Conservation (phyloP, 305 asterid species). For the Fraxinus paxiana region DNA sequence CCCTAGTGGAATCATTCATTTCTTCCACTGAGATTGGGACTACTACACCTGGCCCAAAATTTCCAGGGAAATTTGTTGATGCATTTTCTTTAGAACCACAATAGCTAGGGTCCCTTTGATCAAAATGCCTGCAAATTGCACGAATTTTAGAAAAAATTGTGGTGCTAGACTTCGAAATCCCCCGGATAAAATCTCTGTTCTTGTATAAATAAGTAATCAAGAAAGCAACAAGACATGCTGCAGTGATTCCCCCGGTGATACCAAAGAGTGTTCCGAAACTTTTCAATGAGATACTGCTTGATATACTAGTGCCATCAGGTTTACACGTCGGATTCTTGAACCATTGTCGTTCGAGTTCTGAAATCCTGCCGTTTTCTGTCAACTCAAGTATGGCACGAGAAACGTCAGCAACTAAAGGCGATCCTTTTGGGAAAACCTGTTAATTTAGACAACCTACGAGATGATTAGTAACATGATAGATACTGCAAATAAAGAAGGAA, state of each 20-base stretch:
- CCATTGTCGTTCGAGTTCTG: conserved; percentile 29
- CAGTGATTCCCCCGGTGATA: conserved; percentile 36
- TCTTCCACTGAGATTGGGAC: conserved; percentile 1
- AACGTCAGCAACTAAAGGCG: conserved; percentile 41
- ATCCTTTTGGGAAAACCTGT: conserved; percentile 38
- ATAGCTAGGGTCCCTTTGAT: conserved; percentile 27
- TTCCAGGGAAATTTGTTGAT: background rate
- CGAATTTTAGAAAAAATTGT: conserved; percentile 34
- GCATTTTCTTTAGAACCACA: background rate
- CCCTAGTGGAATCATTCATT: background rate
- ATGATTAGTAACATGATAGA: background rate
- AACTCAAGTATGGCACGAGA: conserved; percentile 32
- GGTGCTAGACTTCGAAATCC: conserved; percentile 25
- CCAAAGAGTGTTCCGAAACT: conserved; percentile 35
- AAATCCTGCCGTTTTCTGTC: conserved; percentile 27
- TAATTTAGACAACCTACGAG: background rate
- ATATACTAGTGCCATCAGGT: background rate
- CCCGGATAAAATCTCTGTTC: conserved; percentile 27
- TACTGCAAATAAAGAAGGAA: background rate
- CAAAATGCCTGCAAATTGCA: conserved; percentile 32
- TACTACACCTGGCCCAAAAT: background rate
- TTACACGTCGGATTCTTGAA: conserved; percentile 15
- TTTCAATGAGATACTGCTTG: conserved; percentile 23
- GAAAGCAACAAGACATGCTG: conserved; percentile 30
- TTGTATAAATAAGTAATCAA: conserved; percentile 25